Conservation (phyloP, 345 rosid genomes). For the Hypericum androsaemum region DNA sequence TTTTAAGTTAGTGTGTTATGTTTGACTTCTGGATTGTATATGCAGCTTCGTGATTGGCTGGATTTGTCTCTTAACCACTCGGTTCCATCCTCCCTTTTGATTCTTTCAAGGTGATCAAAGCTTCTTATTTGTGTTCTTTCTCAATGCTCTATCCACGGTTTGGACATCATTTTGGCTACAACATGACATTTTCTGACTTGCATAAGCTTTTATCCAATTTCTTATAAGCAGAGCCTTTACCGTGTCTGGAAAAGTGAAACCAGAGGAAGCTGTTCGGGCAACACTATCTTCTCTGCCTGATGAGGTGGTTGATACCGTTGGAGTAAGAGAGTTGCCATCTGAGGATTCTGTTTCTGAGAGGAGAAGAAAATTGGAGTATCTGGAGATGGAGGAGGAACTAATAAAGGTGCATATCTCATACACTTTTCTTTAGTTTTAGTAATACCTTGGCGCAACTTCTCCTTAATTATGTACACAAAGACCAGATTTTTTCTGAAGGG, state of each 20-base stretch:
- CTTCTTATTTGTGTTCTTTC: slow-evolving; percentile 5
- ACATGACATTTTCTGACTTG: slow-evolving; percentile 8
- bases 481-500: too few relatives aligned
- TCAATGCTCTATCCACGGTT: not conserved
- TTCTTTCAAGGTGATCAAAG: slow-evolving; percentile 52
- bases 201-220: not conserved
- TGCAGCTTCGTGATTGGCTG: slow-evolving; percentile 80
- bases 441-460: not conserved
- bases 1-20: slow-evolving; percentile 9
- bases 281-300: slow-evolving; percentile 94
- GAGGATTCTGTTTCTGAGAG: slow-evolving; percentile 89
- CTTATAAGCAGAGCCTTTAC: slow-evolving; percentile 55
- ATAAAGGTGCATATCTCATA: slow-evolving; percentile 52
- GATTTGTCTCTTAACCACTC: slow-evolving; percentile 84
- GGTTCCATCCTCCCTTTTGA: slow-evolving; percentile 77
- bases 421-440: not conserved
- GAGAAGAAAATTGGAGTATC: slow-evolving; percentile 83
- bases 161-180: not conserved
- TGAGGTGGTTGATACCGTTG: slow-evolving; percentile 93
- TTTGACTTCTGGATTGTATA: slow-evolving; percentile 12
- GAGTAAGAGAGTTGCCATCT: slow-evolving; percentile 74
- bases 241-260: slow-evolving; percentile 70
- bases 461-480: not conserved
- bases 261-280: slow-evolving; percentile 80
- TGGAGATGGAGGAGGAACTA: slow-evolving; percentile 85